These are phyloP conservation scores for Phytophthora syringae DNA, from an alignment of 352 stramenopile genomes.

Conservation along the genomic window DNA sequence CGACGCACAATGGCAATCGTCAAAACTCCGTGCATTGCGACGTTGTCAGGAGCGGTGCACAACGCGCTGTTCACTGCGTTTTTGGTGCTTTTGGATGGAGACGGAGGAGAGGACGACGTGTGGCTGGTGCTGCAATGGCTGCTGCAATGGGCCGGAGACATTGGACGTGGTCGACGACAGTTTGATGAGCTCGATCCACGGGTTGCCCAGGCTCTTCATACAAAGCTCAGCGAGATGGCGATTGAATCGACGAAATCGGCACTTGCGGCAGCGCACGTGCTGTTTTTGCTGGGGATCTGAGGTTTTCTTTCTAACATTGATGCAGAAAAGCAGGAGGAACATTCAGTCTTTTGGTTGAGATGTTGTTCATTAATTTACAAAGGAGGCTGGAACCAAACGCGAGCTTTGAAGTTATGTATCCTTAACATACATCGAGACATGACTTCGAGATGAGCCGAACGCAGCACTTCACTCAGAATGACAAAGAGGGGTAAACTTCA, in stretches of 20 bases:
- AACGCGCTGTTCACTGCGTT: conserved; percentile 64
- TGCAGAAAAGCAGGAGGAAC: background rate
- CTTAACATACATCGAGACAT: background rate
- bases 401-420: background rate
- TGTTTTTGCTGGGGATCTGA: conserved; percentile 43
- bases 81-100: conserved; percentile 50
- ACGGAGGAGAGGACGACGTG: conserved; percentile 12
- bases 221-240: conserved; percentile 39
- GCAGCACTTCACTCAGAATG: background rate
- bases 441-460: background rate
- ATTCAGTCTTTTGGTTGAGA: background rate
- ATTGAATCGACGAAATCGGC: conserved; percentile 35
- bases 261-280: conserved; percentile 45
- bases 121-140: conserved; percentile 67
- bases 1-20: conserved; percentile 43
- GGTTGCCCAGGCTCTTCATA: conserved; percentile 39
- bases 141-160: conserved; percentile 26
- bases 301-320: background rate
- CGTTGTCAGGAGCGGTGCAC: conserved; percentile 39
- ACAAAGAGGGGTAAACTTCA: background rate
- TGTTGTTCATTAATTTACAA: no score
- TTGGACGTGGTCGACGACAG: conserved; percentile 13
- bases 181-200: conserved; percentile 47
- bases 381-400: background rate
- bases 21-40: conserved; percentile 37